Base-by-base conservation (phyloP, 129 eudicot genomes). In the Logfia minima region DNA sequence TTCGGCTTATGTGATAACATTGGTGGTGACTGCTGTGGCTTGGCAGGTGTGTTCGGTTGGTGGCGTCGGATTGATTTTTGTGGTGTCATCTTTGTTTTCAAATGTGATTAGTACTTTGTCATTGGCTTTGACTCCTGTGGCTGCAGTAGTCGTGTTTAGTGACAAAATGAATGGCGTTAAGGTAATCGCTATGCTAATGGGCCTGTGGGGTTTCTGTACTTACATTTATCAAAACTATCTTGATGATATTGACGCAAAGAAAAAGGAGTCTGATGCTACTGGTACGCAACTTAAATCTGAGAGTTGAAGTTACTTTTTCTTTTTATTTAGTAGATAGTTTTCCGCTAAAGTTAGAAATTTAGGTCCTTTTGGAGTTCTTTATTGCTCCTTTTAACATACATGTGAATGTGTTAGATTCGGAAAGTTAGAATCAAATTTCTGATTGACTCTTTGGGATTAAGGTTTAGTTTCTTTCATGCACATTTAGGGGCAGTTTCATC, bases 41-140 rank as follows among this genome's bases (percentile, higher is more conserved):
- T 94, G 98, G 97, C 98, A 94, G 70, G 78, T 91, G 64, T 94
- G 93, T 59, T 89, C 97, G 2, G 89, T 94, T 75, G 96, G 98
- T 23, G 96, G 87, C 2, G 93, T 94, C 24, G 98, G 98, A 0
- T 83, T 91, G 82, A 79, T 94, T n/a, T 94, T 87, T 48, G 76
- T 87, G 79, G 96, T 87, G 24, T 91, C 97, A 0, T 87, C 97
- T 11, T 68, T 94, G 21, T 94, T 94, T 73, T 91, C 98, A 5
- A 94, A 94, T 48, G 97, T 87, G 41, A 89, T 91, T 24, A 89
- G 97, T 43, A 94, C 96, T 5, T 63, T 86, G 60, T 88, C 97
- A 0, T 77, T 91, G 78, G 96, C 96, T n/a, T 75, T 91, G 69
- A 88, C 98, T 1, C 98, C 98, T 11, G 18, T 94, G 35, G 97